Evolutionary conservation across 768 basidiomycete genomes (phyloP), one percentile per base, ranked within the genome.

Genomic region (Calocera cornea): DNA sequence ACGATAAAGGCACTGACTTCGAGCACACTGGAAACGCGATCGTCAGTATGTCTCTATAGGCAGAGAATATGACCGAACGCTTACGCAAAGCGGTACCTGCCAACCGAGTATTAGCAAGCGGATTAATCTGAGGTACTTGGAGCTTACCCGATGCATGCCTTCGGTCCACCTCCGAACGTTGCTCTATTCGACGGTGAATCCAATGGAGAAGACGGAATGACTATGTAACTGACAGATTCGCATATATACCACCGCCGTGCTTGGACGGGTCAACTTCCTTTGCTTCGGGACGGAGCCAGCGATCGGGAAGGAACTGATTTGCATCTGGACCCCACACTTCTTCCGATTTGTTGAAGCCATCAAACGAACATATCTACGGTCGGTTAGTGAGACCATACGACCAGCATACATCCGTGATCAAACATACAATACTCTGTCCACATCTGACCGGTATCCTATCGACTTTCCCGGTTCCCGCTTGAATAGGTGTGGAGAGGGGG

Each of bases 281-380:
- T 19, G 44, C 44, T 47, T 47, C 44, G 3, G 44, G 5, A 7
- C 24, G 44, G 8, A 47, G 16, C 44, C 44, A 47, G 44, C 44
- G 44, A 5, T 47, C 44, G 24, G 87, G 87, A 27, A 83, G 78
- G 72, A 87, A 89, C 14, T 77, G 67, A 24, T 80, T 75, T 1
- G 85, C 80, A 72, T 88, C 85, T 7, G 79, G 71, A 5, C 87
- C 87, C 87, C 87, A 89, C 5, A 81, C 73, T 5, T 76, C 74
- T 19, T 47, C 44, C 24, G 8, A 47, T 19, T 19, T 5, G 19
- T 47, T 47, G 24, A 7, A 47, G 19, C 44, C 44, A 24, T 47
- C 44, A 24, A 47, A 47, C 19, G 44, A 47, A 24, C 16, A 17
- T 17, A 47, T 47, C 44, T 47, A 47, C 5, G 5, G 19, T 7